Percentiles rank a stretch among this genome's conserved stretches.
These are phyloP conservation scores for Scheffersomyces lignosus DNA, from an alignment of 805 yeast genomes.

Conservation along the genomic window DNA sequence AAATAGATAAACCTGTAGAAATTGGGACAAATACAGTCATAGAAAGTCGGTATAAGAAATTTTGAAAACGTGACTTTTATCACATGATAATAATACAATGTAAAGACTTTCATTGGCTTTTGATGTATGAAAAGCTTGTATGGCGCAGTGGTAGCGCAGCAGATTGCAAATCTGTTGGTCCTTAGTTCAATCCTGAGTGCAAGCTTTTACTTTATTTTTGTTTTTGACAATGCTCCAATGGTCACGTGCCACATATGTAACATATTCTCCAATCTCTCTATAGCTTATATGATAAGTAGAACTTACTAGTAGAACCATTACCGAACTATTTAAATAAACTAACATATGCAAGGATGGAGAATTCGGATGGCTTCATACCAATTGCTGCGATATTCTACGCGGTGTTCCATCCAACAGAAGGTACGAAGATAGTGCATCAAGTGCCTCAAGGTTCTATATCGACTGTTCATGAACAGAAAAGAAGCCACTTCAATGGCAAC, in stretches of 20 bases:
- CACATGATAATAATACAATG: not conserved
- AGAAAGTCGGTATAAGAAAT: too few species aligned
- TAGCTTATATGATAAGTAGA: too few species aligned
- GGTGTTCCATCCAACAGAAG: constrained; percentile 93
- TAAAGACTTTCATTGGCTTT: not conserved
- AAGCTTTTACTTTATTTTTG: constrained; percentile 61
- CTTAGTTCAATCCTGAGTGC: constrained; percentile 95
- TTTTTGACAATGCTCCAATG: too few species aligned
- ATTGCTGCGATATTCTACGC: constrained; percentile 86
- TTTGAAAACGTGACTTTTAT: not conserved
- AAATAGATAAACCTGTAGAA: too few species aligned
- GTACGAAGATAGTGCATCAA: constrained; percentile 87
- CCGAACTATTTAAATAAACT: too few species aligned
- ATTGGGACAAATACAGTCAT: too few species aligned
- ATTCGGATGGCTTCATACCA: constrained; percentile 74
- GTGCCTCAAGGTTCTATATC: constrained; percentile 76
- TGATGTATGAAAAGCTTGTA: constrained; percentile 45
- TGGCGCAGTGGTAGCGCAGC: constrained; percentile 99
- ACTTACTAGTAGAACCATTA: too few species aligned
- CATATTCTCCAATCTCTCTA: too few species aligned
- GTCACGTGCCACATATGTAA: too few species aligned
- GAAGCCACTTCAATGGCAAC: not conserved
- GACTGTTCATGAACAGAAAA: constrained; percentile 24
- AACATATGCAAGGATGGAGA: constrained; percentile 35
- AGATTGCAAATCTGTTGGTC: constrained; percentile 99